Conservation (phyloP, 2,329 filamentous ascomycete genomes). For the Aphanoascus verrucosus region DNA sequence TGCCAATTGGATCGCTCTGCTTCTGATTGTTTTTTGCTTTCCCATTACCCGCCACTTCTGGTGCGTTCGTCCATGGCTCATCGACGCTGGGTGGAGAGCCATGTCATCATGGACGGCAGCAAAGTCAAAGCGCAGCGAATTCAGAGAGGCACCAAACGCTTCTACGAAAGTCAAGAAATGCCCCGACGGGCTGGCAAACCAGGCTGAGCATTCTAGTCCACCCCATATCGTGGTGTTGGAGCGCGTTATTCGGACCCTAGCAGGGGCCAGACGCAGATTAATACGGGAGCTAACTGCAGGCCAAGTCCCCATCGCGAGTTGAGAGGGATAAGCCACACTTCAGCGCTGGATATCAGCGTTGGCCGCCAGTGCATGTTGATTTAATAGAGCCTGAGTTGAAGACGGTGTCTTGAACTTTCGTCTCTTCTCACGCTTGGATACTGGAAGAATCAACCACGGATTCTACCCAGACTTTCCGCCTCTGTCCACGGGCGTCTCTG, state of each 20-base stretch:
- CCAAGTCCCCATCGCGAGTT: not conserved
- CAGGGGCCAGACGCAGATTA: not conserved
- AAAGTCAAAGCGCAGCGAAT: not conserved
- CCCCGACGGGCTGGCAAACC: not conserved
- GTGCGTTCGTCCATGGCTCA: not conserved
- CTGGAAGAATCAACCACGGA: too few relatives aligned
- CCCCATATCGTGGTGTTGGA: not conserved
- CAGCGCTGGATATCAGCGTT: not conserved
- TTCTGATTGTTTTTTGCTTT: not conserved
- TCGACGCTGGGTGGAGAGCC: not conserved
- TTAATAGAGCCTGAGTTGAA: not conserved
- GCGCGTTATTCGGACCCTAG: not conserved
- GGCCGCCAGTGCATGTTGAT: not conserved
- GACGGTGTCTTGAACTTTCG: not conserved
- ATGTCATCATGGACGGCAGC: not conserved
- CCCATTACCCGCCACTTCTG: not conserved
- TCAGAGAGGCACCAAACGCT: not conserved
- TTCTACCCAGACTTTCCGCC: too few relatives aligned
- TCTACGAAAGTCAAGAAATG: not conserved
- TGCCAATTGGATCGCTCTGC: not conserved
- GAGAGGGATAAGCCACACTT: slow-evolving; percentile 2
- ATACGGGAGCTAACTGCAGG: slow-evolving; percentile 3
- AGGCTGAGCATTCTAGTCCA: not conserved
- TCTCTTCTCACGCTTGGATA: too few relatives aligned
- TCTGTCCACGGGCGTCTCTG: too few relatives aligned